Base-by-base conservation (phyloP, 176 grass and related monocot species). In the Echinochloa phyllopogon region DNA sequence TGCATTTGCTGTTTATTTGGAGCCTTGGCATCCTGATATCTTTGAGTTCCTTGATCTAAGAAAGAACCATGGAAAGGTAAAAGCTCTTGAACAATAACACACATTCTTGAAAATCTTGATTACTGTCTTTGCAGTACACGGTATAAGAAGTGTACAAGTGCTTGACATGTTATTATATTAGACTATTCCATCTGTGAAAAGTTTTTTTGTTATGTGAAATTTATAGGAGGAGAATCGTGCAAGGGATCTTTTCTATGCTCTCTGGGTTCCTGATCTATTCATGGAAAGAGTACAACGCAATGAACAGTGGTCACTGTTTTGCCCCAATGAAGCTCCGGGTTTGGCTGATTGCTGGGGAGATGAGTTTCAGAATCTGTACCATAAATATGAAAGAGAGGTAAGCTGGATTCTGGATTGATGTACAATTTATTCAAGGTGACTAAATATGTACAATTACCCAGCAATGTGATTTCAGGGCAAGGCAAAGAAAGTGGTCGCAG, bases 41-140 rank as follows among this genome's bases (percentile, higher is more conserved):
- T 95, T 91, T 60, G 95, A 98, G 71, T 98, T 98, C 70, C 95
- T 98, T 85, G 91, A 98, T 70, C 85, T 98, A 27, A 86, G 87
- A 67, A 98, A 98, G 89, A 98, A 98, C 78, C 95, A 98, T 79
- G 95, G 95, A 39, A 95, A 88, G 95, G 95, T 98, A 90, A 82
- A 67, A 44, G 21, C 59, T 90, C 74, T 85, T 51, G 44, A 68
- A 69, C 65, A 73, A 73, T 40, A 44, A 38, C 33, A 69, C n/a
- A 37, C 3, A 61, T 48, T 85, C 7, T 68, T 43, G 53, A 44
- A 76, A 44, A 73, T 50, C 49, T 50, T 62, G 75, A 58, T 82
- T 45, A 58, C 25, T 43, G 21, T 65, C 61, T 11, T 47, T 8
- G 24, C 50, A 18, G 5, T 76, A 23, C 57, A 77, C 74, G 8